Evolutionary conservation across 257 asterid genomes (phyloP).

Genomic region (Nicotiana paniculata): DNA sequence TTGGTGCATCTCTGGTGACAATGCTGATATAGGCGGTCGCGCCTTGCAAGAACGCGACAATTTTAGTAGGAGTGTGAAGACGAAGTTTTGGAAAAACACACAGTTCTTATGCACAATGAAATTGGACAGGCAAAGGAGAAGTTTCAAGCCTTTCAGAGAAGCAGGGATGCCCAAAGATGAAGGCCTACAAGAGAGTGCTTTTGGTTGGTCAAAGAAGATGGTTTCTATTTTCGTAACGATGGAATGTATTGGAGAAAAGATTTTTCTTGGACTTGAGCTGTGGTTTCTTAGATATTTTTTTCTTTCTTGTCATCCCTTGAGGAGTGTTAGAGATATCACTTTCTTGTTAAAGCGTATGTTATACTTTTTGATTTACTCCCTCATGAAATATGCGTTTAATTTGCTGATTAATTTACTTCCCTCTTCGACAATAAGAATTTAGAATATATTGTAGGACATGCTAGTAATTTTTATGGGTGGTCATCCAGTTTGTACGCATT

Average conservation of each 20-base stretch:
- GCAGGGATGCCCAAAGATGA: conserved; percentile 30
- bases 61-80: conserved; percentile 32
- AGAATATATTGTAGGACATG: no score
- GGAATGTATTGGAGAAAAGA: conserved; percentile 29
- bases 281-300: background rate
- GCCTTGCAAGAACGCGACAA: conserved; percentile 53
- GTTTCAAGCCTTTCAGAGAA: conserved; percentile 29
- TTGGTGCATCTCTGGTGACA: conserved; percentile 29
- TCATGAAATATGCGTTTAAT: no score
- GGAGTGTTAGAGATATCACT: background rate
- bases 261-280: conserved; percentile 24
- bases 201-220: conserved; percentile 54
- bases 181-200: conserved; percentile 25
- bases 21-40: no score
- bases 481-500: no score
- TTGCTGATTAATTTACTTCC: no score
- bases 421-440: no score
- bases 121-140: conserved; percentile 26
- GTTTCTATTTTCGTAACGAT: conserved; percentile 38
- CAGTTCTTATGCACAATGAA: conserved; percentile 38
- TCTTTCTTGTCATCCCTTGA: background rate
- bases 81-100: conserved; percentile 8
- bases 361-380: no score
- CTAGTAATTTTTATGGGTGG: no score
- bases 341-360: background rate